Base-by-base conservation (phyloP, 306 rosid species). In the Castanea crenata region DNA sequence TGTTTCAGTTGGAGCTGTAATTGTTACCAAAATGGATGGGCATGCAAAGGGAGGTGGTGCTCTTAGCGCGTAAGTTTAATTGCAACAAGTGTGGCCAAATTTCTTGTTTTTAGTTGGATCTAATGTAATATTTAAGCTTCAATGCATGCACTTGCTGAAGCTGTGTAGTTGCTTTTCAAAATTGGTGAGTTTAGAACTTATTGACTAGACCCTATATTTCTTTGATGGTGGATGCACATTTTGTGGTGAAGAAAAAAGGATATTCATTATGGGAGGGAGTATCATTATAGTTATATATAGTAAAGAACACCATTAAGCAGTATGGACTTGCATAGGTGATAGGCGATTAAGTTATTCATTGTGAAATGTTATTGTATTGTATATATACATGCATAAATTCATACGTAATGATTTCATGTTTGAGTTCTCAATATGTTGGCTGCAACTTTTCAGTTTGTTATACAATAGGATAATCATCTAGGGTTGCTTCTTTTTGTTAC, bases 21-120 rank as follows among this genome's bases (percentile, higher is more conserved):
- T 93, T 72, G 72, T 93, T 70, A 89, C 98, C 19, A 90, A 91
- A 80, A 90, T 89, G 98, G 97, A 91, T 80, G 97, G 98, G 70
- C 95, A 86, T 76, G 97, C 97, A 75, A 93, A 87, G 91, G 96
- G 96, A 81, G 96, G 97, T 77, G 96, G 98, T 56, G 87, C 94
- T 55, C 96, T 94, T 75, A 92, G 98, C 74, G 96, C 96, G 92
- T 88, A 85, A 92, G 92, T 90, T 27, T 56, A 62, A 55, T 44
- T 14, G 13, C 18, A 54, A 75, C 55, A 52, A 35, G 8, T 72
- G 13, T 34, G 68, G 81, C 52, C 29, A 78, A 76, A 69, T 79
- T 54, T 12, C 41, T 52, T 31, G 21, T 9, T 68, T 67, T 68
- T 32, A 65, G 49, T 65, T 65, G 71, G 71, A 65, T 65, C 21